Base-by-base conservation (phyloP, 805 yeast species). In the Suhomyces emberorum region DNA sequence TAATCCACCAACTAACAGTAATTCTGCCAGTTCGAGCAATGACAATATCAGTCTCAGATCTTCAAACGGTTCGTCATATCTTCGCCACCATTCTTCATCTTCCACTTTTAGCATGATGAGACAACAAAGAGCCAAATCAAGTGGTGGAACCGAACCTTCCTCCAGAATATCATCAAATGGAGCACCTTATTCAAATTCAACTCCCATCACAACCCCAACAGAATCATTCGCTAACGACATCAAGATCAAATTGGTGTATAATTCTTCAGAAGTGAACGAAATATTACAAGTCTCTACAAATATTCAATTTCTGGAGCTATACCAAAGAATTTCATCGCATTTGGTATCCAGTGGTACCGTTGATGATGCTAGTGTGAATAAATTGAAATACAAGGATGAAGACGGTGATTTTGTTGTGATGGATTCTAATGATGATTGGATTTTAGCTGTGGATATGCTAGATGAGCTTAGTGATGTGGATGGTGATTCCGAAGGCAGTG, bases 351-450 rank as follows among this genome's bases (percentile, higher is more conserved):
- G 76, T 53, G 63, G 67, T 12, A 79, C 74, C 30, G 66, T 87
- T 38, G 74, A 67, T 29, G 77, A 78, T 41, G 76, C 87, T 5
- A 46, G 56, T 34, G 66, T 65, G 17, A 61, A 55, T 56, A 74
- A 83, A 50, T 70, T 93, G 42, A 81, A 81, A 58, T 91, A 88
- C 56, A 79, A 79, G 55, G 98, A 93, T 59, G 98, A 93, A 61
- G 98, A 93, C 56, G 96, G 95, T 12, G 98, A 93, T 57, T 83
- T 77, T 55, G 95, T 93, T 28, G 79, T 84, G 32, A 77, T 91
- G 61, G 84, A 81, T 47, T 77, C 88, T 21, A 83, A 83, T 43
- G 97, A 91, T 35, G 98, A 91, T 56, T 84, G 96, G 86, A 63
- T 59, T 19, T 78, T 89, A 55, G 97, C 95, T 2, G 73, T 82